Conservation (phyloP, 75 land plant genomes). For the Picea sitchensis region DNA sequence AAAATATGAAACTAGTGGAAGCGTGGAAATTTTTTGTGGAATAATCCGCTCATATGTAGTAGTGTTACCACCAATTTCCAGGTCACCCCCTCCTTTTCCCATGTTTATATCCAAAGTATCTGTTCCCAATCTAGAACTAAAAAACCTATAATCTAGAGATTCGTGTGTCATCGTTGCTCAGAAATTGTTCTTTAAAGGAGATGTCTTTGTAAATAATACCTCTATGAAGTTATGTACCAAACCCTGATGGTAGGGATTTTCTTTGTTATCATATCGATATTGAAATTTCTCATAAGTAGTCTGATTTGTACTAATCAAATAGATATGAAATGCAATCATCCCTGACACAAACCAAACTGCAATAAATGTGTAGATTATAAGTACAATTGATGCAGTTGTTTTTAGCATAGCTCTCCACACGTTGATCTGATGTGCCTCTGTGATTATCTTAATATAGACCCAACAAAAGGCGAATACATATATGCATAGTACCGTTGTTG, state of each 20-base stretch:
- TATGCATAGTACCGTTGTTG: conserved; percentile 55
- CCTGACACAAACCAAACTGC: conserved; percentile 84
- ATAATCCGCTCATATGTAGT: too few species aligned
- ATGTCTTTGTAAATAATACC: conserved; percentile 44
- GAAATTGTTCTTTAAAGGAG: conserved; percentile 53
- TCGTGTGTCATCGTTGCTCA: conserved; percentile 42
- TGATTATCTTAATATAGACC: conserved; percentile 40
- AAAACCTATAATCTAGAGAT: conserved; percentile 17
- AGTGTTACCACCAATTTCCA: conserved; percentile 31
- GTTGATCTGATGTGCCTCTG: conserved; percentile 24
- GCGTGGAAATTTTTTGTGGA: too few species aligned
- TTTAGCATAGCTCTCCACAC: conserved; percentile 45
- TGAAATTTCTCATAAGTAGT: conserved; percentile 84
- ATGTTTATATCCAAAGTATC: conserved; percentile 20
- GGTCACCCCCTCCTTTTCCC: conserved; percentile 32
- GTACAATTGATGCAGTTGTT: conserved; percentile 51
- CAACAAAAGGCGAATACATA: conserved; percentile 64
- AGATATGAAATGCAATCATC: conserved; percentile 59
- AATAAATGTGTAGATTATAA: conserved; percentile 55
- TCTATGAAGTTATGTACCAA: conserved; percentile 33
- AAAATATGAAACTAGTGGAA: too few species aligned
- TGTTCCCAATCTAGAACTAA: not conserved
- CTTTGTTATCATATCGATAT: conserved; percentile 54
- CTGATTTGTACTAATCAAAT: conserved; percentile 70
- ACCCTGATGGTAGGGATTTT: conserved; percentile 61